Evolutionary conservation across 1,284 basidiomycete genomes (phyloP).

Genomic region (Cryptococcus floricola): DNA sequence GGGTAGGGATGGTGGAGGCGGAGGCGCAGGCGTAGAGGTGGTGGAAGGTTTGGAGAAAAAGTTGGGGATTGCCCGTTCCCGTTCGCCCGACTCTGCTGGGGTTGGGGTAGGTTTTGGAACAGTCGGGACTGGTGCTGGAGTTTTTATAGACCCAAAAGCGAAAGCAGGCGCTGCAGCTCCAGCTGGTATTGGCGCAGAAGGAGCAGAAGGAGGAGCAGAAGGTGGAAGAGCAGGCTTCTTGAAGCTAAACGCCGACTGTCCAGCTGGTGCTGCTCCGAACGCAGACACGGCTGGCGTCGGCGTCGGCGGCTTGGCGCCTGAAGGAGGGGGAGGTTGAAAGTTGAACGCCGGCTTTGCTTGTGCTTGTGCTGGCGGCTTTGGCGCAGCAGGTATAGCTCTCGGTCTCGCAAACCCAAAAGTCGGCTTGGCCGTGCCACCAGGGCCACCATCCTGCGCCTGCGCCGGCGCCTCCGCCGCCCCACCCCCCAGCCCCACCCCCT

Average conservation of each 20-base stretch:
- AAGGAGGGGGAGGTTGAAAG: not conserved
- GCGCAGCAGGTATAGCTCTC: not conserved
- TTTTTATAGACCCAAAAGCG: no score
- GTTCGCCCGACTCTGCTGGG: no score
- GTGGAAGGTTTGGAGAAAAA: not conserved
- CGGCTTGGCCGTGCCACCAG: not conserved
- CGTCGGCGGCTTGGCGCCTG: not conserved
- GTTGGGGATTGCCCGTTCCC: no score
- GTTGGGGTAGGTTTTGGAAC: no score
- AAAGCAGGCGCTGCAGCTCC: no score
- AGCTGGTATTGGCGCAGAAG: not conserved
- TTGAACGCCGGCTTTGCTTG: not conserved
- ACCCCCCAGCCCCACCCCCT: slow-evolving; percentile 5
- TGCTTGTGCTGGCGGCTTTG: not conserved
- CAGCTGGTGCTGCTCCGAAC: not conserved
- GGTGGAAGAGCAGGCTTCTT: not conserved
- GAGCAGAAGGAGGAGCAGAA: not conserved
- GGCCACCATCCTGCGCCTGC: not conserved
- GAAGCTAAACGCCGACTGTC: not conserved
- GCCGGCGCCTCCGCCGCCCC: not conserved
- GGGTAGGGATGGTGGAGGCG: no score
- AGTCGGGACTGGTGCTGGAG: not conserved
- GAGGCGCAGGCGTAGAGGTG: no score
- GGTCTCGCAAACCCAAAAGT: not conserved
- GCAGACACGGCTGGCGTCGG: not conserved